Evolutionary conservation across 371 early-diverging fungal genomes (phyloP).

Genomic region (Rhizomucor miehei): DNA sequence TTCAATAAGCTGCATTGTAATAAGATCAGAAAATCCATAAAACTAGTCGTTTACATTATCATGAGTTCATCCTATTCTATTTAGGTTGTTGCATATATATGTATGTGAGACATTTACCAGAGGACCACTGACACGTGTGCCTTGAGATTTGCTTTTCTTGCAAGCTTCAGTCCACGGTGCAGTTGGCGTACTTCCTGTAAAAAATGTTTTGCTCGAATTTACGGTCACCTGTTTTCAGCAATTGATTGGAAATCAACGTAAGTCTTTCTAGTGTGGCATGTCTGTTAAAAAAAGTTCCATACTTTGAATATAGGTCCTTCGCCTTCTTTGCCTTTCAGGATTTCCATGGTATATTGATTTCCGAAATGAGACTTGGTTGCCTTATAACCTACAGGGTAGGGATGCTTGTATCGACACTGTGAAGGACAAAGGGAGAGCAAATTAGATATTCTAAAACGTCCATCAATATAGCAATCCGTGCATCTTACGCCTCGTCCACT

Average conservation of each 20-base stretch:
- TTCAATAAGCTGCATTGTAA: conserved; percentile 39
- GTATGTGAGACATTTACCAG: conserved; percentile 28
- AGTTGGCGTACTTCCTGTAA: conserved; percentile 48
- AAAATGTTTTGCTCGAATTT: conserved; percentile 27
- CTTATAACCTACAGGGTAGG: conserved; percentile 54
- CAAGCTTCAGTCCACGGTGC: conserved; percentile 61
- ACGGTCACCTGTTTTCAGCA: conserved; percentile 19
- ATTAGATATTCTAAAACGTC: neutral
- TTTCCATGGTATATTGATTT: conserved; percentile 53
- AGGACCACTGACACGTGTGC: conserved; percentile 49
- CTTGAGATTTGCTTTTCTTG: conserved; percentile 39
- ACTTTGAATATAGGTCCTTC: conserved; percentile 48
- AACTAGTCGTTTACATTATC: conserved; percentile 21
- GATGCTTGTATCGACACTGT: conserved; percentile 55
- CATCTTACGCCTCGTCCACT: conserved; percentile 41
- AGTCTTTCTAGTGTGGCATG: too few species aligned
- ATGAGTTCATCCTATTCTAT: neutral
- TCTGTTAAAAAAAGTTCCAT: neutral
- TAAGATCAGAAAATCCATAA: conserved; percentile 48
- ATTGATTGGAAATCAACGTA: too few species aligned
- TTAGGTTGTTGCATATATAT: neutral
- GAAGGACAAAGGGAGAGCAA: neutral
- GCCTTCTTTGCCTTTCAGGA: conserved; percentile 25
- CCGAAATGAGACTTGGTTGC: conserved; percentile 57
- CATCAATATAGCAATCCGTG: neutral